These are phyloP conservation scores for Diddensiella santjacobensis DNA, from an alignment of 805 yeast genomes.

Conservation along the genomic window DNA sequence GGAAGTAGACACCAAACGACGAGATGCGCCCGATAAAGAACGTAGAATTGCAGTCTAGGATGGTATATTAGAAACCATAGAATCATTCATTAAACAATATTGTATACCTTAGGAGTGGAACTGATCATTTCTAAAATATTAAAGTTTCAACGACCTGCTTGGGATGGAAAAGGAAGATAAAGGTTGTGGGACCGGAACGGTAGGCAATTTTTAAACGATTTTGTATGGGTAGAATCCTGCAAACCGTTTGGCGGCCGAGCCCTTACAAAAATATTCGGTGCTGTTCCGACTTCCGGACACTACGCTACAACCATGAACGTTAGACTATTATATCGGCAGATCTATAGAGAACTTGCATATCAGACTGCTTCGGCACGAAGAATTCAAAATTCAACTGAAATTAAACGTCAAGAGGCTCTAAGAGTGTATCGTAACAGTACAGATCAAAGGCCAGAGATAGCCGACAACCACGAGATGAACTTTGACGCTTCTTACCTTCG, in stretches of 20 bases:
- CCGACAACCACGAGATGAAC: no score
- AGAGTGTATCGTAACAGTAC: slow-evolving; percentile 9
- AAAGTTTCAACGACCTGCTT: neutral
- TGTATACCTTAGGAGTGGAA: neutral
- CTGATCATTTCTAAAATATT: neutral
- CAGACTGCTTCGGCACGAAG: slow-evolving; percentile 22
- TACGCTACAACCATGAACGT: neutral
- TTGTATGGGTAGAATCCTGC: no score
- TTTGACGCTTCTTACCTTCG: slow-evolving; percentile 14
- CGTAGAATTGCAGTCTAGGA: neutral
- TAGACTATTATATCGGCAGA: slow-evolving; percentile 22
- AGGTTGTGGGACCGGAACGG: neutral
- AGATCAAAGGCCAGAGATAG: slow-evolving; percentile 6
- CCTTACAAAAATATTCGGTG: neutral
- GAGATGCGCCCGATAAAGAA: slow-evolving; percentile 12
- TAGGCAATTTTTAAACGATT: neutral
- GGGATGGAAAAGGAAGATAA: neutral
- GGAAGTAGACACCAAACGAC: slow-evolving; percentile 36
- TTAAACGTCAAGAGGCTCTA: slow-evolving; percentile 10
- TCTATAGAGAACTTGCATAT: slow-evolving; percentile 27
- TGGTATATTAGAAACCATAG: no score
- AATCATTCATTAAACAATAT: no score
- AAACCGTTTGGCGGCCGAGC: neutral
- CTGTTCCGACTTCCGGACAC: neutral
- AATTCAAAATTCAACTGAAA: slow-evolving; percentile 18